Base-by-base conservation (phyloP, 1,284 basidiomycete species). In the Tilletia caries region DNA sequence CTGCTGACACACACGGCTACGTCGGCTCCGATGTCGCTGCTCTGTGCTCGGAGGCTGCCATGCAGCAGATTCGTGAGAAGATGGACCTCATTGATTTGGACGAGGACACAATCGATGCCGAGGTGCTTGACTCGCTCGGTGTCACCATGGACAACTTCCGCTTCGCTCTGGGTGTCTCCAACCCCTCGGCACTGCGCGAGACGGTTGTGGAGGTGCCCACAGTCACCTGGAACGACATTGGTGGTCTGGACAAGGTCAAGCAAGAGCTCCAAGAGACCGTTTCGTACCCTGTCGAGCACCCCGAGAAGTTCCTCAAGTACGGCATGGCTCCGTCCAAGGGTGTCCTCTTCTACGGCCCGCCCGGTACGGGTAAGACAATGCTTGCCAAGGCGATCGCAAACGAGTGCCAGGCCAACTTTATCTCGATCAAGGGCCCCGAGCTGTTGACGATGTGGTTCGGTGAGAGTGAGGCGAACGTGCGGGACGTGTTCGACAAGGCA, bases 241-340 rank as follows among this genome's bases (percentile, higher is more conserved):
- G 95, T 89, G 95, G 96, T 86, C 89, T 99, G 85, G 95, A 96
- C 74, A 98, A 98, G 86, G 95, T 98, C 91, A 98, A 98, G 87
- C 90, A 90, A 85, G 95, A 99, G 86, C 87, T 99, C 64, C 96
- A 98, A 85, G 96, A 98, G 86, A 98, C 96, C 12, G 95, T 99
- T 0, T 95, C 97, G 82, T 98, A 98, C 87, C 96, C 96, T 68
- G 95, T 98, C 85, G 96, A 98, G 86, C 96, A 98, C 84, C 96
- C 96, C 73, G 96, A 98, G 85, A 98, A 98, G 87, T 98, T 98
- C 92, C 88, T 98, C 90, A 98, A 98, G 87, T 98, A 98, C 81
- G 96, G 96, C 76, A 96, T 98, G 92, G 93, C 93, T 48, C 95
- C 96, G 3, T 96, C 93, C 48, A 98, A 98, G 87, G 96, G 95